Percentiles rank a stretch among this genome's conserved stretches.
phyloP scores from a whole-genome alignment of 2,329 filamentous ascomycete species.

The Aureobasidium melanogenum region DNA sequence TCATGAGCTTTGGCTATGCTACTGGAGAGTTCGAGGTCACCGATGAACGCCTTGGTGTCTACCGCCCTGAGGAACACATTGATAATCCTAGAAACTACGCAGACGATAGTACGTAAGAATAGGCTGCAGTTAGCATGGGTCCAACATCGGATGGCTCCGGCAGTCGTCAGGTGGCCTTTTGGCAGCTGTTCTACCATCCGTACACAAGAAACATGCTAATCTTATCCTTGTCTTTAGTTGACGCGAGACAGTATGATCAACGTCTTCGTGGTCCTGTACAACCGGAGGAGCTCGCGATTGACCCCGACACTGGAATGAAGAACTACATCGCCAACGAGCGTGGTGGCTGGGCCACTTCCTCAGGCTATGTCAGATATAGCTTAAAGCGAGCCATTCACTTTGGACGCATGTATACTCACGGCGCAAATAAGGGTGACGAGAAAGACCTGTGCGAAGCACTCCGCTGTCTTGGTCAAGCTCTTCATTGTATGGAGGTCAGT shows the following conservation, averaged over 20 bases:
- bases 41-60: constrained; percentile 67
- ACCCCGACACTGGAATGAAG: constrained; percentile 56
- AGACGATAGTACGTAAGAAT: no score
- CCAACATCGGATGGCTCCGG: no score
- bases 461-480: constrained; percentile 74
- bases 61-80: constrained; percentile 52
- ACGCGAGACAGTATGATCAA: constrained; percentile 72
- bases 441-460: constrained; percentile 82
- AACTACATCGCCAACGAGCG: constrained; percentile 90
- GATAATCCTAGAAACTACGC: background rate
- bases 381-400: constrained; percentile 68
- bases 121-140: no score
- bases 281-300: constrained; percentile 65
- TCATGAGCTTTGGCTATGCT: constrained; percentile 78
- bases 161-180: no score
- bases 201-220: no score
- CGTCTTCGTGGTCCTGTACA: constrained; percentile 69
- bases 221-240: constrained; percentile 25
- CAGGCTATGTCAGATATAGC: constrained; percentile 64
- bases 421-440: constrained; percentile 50
- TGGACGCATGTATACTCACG: constrained; percentile 60
- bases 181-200: no score
- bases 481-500: constrained; percentile 62
- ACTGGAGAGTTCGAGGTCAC: constrained; percentile 83
- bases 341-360: constrained; percentile 70